Evolutionary conservation across 2,329 filamentous ascomycete species (phyloP).

Genomic region (Cytospora piceae): DNA sequence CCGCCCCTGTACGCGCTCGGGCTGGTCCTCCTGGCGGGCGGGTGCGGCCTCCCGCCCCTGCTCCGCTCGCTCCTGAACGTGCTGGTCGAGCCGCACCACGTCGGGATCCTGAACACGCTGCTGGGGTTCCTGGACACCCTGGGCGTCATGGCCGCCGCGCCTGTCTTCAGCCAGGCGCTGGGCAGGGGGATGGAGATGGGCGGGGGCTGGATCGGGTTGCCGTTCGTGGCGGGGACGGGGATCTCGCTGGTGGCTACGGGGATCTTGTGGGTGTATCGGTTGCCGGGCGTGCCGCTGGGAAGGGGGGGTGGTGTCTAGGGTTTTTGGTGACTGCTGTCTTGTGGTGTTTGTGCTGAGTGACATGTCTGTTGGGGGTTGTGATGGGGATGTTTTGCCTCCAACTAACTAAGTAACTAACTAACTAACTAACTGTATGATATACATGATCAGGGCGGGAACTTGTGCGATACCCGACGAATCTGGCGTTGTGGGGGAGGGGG

Average conservation of each 20-base stretch:
- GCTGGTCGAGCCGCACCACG: slow-evolving; percentile 56
- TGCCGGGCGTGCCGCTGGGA: slow-evolving; percentile 24
- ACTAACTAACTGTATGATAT: too few relatives aligned
- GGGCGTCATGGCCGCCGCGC: slow-evolving; percentile 51
- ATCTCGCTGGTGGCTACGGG: slow-evolving; percentile 39
- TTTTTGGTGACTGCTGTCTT: not conserved
- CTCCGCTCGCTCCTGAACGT: slow-evolving; percentile 56
- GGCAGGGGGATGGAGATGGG: slow-evolving; percentile 50
- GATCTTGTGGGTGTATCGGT: slow-evolving; percentile 39
- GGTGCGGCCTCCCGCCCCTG: slow-evolving; percentile 48
- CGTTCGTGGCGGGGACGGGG: slow-evolving; percentile 46
- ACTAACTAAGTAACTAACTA: too few relatives aligned
- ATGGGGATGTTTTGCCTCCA: not conserved
- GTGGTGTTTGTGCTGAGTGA: not conserved
- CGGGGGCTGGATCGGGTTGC: slow-evolving; percentile 53
- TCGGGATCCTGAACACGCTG: slow-evolving; percentile 58
- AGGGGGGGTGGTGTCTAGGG: slow-evolving; percentile 10
- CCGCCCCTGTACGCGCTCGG: slow-evolving; percentile 41
- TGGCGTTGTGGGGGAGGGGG: too few relatives aligned
- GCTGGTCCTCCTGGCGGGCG: slow-evolving; percentile 51
- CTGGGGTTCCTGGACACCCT: slow-evolving; percentile 54
- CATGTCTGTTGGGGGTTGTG: not conserved
- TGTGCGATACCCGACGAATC: not conserved
- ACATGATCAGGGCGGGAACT: too few relatives aligned
- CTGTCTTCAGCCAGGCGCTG: slow-evolving; percentile 52